A percentile compares a stretch with the other conserved stretches of the same genome.
Evolutionary conservation across 768 basidiomycete genomes (phyloP).

Genomic region (Gymnopilus junonius): DNA sequence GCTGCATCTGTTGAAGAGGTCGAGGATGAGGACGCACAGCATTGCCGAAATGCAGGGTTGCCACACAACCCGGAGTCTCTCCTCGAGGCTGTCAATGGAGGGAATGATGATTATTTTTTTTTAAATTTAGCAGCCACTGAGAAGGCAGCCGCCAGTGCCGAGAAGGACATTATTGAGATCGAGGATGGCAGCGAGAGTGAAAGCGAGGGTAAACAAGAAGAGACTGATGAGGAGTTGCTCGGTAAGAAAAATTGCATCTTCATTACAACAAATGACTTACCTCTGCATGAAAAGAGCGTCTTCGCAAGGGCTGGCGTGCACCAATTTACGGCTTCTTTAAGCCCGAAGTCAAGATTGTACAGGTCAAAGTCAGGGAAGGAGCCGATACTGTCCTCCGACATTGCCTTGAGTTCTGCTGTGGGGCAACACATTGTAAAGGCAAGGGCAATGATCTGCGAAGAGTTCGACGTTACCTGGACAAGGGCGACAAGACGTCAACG

Average conservation of each 20-base stretch:
- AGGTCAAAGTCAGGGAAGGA: not conserved
- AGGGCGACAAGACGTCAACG: slow-evolving; percentile 15
- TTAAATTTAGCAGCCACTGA: not conserved
- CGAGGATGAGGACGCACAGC: not conserved
- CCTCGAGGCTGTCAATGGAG: not conserved
- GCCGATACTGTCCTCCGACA: not conserved
- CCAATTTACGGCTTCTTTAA: not conserved
- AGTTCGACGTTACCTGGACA: slow-evolving; percentile 16
- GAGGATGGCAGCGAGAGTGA: not conserved
- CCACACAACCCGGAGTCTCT: not conserved
- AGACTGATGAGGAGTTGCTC: not conserved
- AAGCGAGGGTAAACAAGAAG: not conserved
- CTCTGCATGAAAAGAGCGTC: too few species aligned
- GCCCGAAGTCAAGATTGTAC: not conserved
- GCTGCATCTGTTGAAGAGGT: not conserved
- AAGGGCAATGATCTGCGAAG: not conserved
- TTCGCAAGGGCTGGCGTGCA: not conserved
- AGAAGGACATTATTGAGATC: not conserved
- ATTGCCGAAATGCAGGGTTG: not conserved
- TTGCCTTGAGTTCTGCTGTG: slow-evolving; percentile 14
- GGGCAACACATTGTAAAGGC: slow-evolving; percentile 7
- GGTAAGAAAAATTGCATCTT: not conserved
- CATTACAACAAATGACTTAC: not conserved
- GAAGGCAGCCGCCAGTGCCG: not conserved
- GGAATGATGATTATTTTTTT: not conserved